Evolutionary conservation across 441 rosid species (phyloP), one percentile per base, ranked within the genome.

Genomic region (Omphalea diandra): DNA sequence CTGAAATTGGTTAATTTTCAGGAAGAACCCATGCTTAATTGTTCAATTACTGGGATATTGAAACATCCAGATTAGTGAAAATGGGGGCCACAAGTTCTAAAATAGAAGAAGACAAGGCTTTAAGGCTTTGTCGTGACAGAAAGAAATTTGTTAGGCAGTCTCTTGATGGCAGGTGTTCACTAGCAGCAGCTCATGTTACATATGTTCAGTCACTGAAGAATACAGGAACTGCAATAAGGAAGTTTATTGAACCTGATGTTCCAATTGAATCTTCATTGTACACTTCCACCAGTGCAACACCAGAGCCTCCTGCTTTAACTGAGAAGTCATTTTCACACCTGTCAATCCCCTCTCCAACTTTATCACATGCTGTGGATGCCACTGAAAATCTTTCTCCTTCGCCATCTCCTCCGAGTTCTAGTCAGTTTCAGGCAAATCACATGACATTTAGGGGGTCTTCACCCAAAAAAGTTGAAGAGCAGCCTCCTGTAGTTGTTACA

Each of bases 111-210:
- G 98, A 89, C 61, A 86, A 88, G 79, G 95, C 93, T 61, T 77
- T 93, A 75, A 88, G 81, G 79, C 85, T 95, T 72, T 95, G 99
- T 74, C 86, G 94, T 5, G 99, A 90, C 65, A 84, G 99, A 78
- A 95, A 85, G 83, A 94, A 90, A 67, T 89, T 75, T 63, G 90
- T 94, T 24, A 78, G 86, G 78, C 97, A 90, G 83, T 96, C 98
- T 50, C 97, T 95, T 6, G 97, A 95, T 85, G 99, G 97, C 24
- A 84, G 98, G 79, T 91, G 94, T 65, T 87, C 88, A 40, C 81
- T 95, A 58, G 97, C 96, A 2, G 87, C 92, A 61, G 84, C 97
- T 80, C 99, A 95, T 53, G 79, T 88, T 62, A 76, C 84, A 17
- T 95, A 88, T 70, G 82, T 95, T 24, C 90, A 93, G 75, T 86